phyloP scores from a whole-genome alignment of 148 eudicot species.

The Rhododendron molle region DNA sequence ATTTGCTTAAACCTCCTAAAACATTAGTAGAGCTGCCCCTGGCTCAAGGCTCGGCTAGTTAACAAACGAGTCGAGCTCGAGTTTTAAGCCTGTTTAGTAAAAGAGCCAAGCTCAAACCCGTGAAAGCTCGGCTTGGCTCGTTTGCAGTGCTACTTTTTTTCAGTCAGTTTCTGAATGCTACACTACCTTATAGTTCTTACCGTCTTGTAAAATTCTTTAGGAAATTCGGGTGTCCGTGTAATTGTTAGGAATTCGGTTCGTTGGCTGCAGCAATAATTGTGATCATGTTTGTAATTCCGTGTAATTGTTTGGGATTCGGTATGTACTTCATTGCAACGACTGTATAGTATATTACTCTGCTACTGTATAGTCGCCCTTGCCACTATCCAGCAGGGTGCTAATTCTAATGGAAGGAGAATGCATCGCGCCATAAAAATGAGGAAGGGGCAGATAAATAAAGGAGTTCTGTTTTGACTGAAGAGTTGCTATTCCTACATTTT shows the following conservation, averaged over 20 bases:
- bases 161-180: background rate
- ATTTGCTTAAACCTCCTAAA: too few species aligned
- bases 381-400: background rate
- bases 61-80: background rate
- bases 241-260: background rate
- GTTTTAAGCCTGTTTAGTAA: too few species aligned
- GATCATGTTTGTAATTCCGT: background rate
- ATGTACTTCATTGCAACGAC: background rate
- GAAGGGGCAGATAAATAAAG: background rate
- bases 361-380: background rate
- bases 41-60: too few species aligned
- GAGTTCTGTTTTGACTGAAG: background rate
- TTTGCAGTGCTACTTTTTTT: background rate
- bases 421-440: background rate
- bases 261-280: background rate
- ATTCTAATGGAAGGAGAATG: background rate
- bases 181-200: background rate
- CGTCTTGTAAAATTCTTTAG: background rate
- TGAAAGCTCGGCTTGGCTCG: too few species aligned
- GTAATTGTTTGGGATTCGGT: background rate
- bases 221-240: background rate
- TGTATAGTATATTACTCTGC: too few species aligned
- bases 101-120: background rate
- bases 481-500: background rate
- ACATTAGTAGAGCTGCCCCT: too few species aligned